phyloP scores from a whole-genome alignment of 495 filamentous ascomycete genomes.

The Penicillium salamii region DNA sequence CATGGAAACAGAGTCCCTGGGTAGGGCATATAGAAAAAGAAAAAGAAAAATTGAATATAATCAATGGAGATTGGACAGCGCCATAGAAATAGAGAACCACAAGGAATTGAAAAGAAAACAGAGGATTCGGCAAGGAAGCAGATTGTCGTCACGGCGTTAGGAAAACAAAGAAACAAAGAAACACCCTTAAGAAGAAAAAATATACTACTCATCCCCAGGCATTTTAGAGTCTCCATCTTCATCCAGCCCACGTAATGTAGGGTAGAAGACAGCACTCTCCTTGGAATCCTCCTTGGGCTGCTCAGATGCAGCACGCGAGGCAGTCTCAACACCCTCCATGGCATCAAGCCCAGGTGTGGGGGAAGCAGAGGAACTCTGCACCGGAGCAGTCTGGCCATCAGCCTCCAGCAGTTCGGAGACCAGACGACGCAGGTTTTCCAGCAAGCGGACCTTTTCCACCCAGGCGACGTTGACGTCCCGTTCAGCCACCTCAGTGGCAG shows the following conservation, averaged over 20 bases:
- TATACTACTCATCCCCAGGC: constrained; percentile 25
- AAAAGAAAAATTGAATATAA: neutral
- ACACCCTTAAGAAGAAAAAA: neutral
- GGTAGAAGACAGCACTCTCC: constrained; percentile 41
- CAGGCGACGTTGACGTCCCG: constrained; percentile 64
- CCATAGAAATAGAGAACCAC: neutral
- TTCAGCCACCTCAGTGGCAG: constrained; percentile 45
- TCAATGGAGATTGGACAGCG: neutral
- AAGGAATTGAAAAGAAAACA: constrained; percentile 1
- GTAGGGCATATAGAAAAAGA: neutral
- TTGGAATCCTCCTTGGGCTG: constrained; percentile 23
- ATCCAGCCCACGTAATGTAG: constrained; percentile 42
- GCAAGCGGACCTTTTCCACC: constrained; percentile 79
- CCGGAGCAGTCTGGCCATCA: constrained; percentile 56
- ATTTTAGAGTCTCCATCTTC: constrained; percentile 38
- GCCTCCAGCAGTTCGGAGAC: constrained; percentile 63
- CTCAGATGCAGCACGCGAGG: constrained; percentile 16
- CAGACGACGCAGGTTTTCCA: constrained; percentile 69
- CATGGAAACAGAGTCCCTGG: constrained; percentile 5
- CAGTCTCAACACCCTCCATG: constrained; percentile 43
- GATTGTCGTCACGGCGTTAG: constrained; percentile 29
- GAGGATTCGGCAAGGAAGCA: constrained; percentile 9
- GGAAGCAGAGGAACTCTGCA: constrained; percentile 12
- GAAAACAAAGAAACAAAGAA: constrained; percentile 2
- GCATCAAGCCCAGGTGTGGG: constrained; percentile 23